Evolutionary conservation across 2,329 filamentous ascomycete species (phyloP).

Genomic region (Monilinia fructicola): DNA sequence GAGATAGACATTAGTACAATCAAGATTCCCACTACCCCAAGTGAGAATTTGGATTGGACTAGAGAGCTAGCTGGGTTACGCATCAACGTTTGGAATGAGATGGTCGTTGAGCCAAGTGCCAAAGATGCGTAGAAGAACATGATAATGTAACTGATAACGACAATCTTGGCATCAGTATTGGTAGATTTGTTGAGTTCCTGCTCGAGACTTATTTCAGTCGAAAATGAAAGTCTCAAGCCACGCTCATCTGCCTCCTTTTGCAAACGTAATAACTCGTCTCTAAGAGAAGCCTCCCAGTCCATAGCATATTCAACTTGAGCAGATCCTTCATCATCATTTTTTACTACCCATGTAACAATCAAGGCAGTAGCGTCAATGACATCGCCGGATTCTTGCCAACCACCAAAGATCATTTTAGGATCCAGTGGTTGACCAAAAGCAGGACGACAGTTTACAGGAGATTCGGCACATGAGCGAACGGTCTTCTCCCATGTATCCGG

Average conservation of each 20-base stretch:
- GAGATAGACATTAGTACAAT: conserved; percentile 98
- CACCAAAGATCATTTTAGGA: conserved; percentile 81
- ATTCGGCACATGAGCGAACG: conserved; percentile 70
- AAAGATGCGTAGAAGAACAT: conserved; percentile 98
- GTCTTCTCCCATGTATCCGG: conserved; percentile 69
- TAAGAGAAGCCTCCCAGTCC: conserved; percentile 85
- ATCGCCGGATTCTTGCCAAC: conserved; percentile 64
- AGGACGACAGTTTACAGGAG: conserved; percentile 82
- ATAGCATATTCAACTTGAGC: conserved; percentile 70
- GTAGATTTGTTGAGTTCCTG: conserved; percentile 97
- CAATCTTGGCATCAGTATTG: conserved; percentile 96
- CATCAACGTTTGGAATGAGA: conserved; percentile 74
- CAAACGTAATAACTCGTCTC: conserved; percentile 69
- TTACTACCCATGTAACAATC: conserved; percentile 92
- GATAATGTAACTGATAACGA: conserved; percentile 93
- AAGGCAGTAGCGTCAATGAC: conserved; percentile 75
- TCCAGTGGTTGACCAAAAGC: conserved; percentile 87
- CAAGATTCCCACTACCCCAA: conserved; percentile 90
- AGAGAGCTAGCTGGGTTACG: conserved; percentile 80
- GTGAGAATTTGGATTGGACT: conserved; percentile 93
- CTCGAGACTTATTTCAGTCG: conserved; percentile 90
- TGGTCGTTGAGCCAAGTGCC: conserved; percentile 82
- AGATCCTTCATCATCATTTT: conserved; percentile 76
- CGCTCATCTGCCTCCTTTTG: conserved; percentile 76
- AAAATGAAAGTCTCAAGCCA: conserved; percentile 88